Conservation (phyloP, 2,329 filamentous ascomycete genomes). For the Sporothrix brasiliensis region DNA sequence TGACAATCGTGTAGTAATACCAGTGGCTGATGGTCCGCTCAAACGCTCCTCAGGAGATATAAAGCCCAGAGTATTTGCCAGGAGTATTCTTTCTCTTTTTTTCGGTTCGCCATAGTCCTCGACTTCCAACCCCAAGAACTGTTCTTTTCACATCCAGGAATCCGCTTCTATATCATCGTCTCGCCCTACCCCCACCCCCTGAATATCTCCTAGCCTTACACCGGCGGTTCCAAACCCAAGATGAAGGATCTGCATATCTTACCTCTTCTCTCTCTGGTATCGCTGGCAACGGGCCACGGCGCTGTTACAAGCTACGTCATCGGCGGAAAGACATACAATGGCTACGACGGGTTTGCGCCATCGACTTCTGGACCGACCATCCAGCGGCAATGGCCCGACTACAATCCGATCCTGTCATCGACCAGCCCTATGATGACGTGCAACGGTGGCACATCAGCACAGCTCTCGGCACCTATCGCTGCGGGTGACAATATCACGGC, state of each 20-base stretch:
- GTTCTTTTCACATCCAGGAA: neutral
- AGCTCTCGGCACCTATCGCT: slow-evolving; percentile 49
- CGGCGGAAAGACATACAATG: slow-evolving; percentile 39
- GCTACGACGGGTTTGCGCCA: slow-evolving; percentile 55
- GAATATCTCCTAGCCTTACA: too few relatives aligned
- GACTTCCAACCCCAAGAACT: neutral
- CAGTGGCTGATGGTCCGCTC: neutral
- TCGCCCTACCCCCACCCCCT: too few relatives aligned
- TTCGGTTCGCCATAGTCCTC: neutral
- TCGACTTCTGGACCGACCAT: slow-evolving; percentile 54
- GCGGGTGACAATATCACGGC: slow-evolving; percentile 56
- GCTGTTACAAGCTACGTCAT: slow-evolving; percentile 42
- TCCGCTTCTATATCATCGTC: neutral
- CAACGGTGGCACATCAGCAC: slow-evolving; percentile 56
- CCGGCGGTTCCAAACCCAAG: too few relatives aligned
- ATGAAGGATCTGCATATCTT: too few relatives aligned
- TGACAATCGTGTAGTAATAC: neutral
- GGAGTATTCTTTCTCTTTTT: neutral
- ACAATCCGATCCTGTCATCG: slow-evolving; percentile 57
- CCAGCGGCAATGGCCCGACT: slow-evolving; percentile 58
- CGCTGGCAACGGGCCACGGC: slow-evolving; percentile 43
- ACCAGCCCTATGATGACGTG: slow-evolving; percentile 56
- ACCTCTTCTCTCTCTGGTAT: slow-evolving; percentile 32
- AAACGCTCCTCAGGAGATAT: neutral
- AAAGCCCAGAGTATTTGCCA: neutral